Evolutionary conservation across 768 basidiomycete species (phyloP), one percentile per base, ranked within the genome.

Genomic region (Boletales sp.): DNA sequence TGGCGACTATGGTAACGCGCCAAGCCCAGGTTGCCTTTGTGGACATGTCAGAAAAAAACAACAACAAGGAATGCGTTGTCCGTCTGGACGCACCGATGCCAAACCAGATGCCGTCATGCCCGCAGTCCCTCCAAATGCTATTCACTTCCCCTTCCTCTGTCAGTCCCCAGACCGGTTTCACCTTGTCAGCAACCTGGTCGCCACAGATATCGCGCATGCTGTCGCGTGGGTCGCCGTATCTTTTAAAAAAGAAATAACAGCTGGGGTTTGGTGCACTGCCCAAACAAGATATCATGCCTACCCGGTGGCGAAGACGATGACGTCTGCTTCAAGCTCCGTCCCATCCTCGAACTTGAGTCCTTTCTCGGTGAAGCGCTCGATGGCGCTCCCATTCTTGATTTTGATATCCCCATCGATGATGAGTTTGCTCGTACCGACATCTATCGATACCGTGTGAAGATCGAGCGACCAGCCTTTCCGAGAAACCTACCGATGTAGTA

Each of bases 131-230:
- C 64, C 66, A 70, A 18, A 60, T 56, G 2, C 77, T 73, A 2
- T 72, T 65, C 21, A 81, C 59, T 60, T 87, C 84, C 0, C 84
- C 82, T 67, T 90, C 82, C 17, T 73, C 67, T 53, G 83, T 74
- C 41, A 85, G 49, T 15, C 84, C 81, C 87, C 86, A 82, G 14
- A 87, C 64, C 13, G 69, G 66, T 31, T 74, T 71, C 50, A 83
- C 69, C 60, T 74, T 69, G 47, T 72, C 60, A 0, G 70, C 73
- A 2, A 80, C 58, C 31, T 76, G 68, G 10, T 75, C 68, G 1
- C 77, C 80, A 38, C 79, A 74, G 5, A 84, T 61, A 0, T 67
- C 63, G 35, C 65, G 67, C 43, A 80, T 61, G 19, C 71, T 65
- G 12, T 70, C 67, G 18, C 68, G 68, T 0, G 72, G 58, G 55